phyloP scores from a whole-genome alignment of 768 basidiomycete species.

The Chalciporus chontae region DNA sequence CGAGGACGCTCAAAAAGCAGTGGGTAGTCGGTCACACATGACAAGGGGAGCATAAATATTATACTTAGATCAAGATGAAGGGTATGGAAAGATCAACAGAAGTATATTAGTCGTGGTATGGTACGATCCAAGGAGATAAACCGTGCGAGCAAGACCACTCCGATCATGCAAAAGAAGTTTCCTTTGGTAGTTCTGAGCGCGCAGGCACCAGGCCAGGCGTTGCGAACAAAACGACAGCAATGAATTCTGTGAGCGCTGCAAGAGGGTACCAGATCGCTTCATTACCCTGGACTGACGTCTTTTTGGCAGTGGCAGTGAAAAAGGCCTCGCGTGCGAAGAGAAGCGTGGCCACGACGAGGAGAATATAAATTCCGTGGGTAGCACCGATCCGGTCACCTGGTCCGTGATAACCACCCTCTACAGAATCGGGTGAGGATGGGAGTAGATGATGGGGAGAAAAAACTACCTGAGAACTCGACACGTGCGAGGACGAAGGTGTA shows the following conservation, averaged over 20 bases:
- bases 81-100: neutral
- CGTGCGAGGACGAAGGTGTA: slow-evolving; percentile 20
- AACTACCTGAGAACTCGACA: slow-evolving; percentile 1
- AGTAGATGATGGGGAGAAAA: too few relatives aligned
- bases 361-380: slow-evolving; percentile 19
- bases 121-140: neutral
- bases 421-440: too few relatives aligned
- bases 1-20: neutral
- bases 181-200: slow-evolving; percentile 6
- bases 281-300: slow-evolving; percentile 17
- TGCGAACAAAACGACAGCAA: slow-evolving; percentile 28
- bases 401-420: slow-evolving; percentile 10
- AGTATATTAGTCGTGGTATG: neutral
- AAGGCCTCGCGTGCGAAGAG: slow-evolving; percentile 31
- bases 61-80: too few relatives aligned
- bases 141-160: too few relatives aligned
- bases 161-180: neutral
- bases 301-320: slow-evolving; percentile 23
- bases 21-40: neutral
- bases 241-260: slow-evolving; percentile 28
- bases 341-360: slow-evolving; percentile 21
- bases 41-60: neutral
- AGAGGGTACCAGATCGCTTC: slow-evolving; percentile 34
- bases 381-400: slow-evolving; percentile 10
- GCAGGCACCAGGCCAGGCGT: slow-evolving; percentile 32